These are phyloP conservation scores for Carex cristatella DNA, from an alignment of 176 grass and related monocot genomes.

Conservation along the genomic window DNA sequence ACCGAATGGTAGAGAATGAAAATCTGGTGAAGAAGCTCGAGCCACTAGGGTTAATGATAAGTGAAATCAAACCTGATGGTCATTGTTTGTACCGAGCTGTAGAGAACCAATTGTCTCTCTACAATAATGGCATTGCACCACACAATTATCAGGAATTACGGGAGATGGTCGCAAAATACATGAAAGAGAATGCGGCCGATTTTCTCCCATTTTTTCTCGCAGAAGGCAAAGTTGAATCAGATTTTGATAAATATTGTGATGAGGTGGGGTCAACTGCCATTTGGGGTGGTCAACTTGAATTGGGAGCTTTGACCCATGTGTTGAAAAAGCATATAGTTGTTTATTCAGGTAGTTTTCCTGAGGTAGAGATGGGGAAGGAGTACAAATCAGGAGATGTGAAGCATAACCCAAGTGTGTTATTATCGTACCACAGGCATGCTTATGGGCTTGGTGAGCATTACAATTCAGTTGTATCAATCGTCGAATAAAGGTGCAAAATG, in stretches of 20 bases:
- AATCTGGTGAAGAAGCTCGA: conserved; percentile 65
- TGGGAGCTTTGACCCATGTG: conserved; percentile 74
- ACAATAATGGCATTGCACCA: conserved; percentile 29
- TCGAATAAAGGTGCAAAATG: not conserved
- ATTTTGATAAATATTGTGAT: conserved; percentile 64
- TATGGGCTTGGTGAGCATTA: conserved; percentile 97
- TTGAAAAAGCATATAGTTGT: conserved; percentile 80
- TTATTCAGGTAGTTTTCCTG: conserved; percentile 82
- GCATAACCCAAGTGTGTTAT: conserved; percentile 41
- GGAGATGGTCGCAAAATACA: conserved; percentile 69
- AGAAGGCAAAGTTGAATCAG: conserved; percentile 69
- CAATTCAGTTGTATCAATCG: conserved; percentile 61
- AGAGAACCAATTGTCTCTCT: conserved; percentile 68
- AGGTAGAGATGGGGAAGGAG: conserved; percentile 97
- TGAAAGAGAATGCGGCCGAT: conserved; percentile 52
- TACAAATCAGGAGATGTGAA: conserved; percentile 44
- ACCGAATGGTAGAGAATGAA: conserved; percentile 73
- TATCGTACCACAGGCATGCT: conserved; percentile 88
- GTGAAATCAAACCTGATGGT: conserved; percentile 90
- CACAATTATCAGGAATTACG: conserved; percentile 68
- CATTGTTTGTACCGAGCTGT: conserved; percentile 95
- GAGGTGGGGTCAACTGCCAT: conserved; percentile 67
- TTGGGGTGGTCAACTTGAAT: conserved; percentile 94
- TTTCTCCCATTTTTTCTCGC: conserved; percentile 87
- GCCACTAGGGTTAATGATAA: conserved; percentile 62